Conservation (phyloP, 345 rosid genomes). For the Lepidium aucheri region DNA sequence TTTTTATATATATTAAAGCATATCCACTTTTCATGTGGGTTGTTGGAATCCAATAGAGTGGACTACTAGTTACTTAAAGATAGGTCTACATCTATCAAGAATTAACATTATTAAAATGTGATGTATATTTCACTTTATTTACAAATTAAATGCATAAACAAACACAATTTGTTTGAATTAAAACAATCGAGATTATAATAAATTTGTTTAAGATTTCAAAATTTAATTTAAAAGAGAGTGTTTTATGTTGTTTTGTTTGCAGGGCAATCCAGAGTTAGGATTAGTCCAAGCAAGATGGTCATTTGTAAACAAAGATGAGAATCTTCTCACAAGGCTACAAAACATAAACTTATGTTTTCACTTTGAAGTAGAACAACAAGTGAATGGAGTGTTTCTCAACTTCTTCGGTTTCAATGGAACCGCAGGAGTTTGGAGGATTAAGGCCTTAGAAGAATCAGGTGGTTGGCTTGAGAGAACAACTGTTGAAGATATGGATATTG, state of each 20-base stretch:
- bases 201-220: too few species aligned
- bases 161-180: neutral
- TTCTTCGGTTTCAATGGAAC: conserved; percentile 95
- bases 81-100: too few species aligned
- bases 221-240: neutral
- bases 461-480: conserved; percentile 96
- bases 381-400: conserved; percentile 63
- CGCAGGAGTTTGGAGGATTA: conserved; percentile 88
- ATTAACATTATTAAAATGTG: neutral
- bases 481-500: conserved; percentile 92
- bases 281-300: conserved; percentile 92
- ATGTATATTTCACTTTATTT: neutral
- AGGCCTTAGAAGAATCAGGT: conserved; percentile 76
- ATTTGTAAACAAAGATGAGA: conserved; percentile 88
- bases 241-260: conserved; percentile 9
- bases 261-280: conserved; percentile 82
- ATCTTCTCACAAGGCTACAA: conserved; percentile 79
- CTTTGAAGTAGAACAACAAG: conserved; percentile 94
- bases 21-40: neutral
- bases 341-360: conserved; percentile 85
- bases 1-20: too few species aligned
- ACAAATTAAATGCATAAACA: neutral
- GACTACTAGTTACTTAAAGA: too few species aligned
- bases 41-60: neutral
- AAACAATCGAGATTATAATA: neutral